Evolutionary conservation across 768 basidiomycete genomes (phyloP), one percentile per base, ranked within the genome.

Genomic region (Asterophora lycoperdoides): DNA sequence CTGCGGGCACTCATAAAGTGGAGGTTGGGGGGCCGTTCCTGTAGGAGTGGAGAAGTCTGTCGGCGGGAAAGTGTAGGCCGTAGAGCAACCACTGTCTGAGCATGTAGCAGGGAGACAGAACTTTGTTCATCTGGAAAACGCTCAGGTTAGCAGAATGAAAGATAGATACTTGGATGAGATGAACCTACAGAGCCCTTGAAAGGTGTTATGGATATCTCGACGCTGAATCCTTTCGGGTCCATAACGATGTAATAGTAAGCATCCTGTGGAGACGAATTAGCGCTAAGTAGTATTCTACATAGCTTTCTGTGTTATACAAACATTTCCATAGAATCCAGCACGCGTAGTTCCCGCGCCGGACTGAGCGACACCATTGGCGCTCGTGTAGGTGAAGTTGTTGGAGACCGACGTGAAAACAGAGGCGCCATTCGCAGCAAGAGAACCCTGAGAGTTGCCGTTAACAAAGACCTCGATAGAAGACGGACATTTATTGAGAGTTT

Each of bases 321-420:
- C 35, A 20, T 13, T 30, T 9, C 60, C 63, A 20, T 49, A 58
- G 34, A 64, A 64, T 2, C 58, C 63, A 8, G 63, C 63, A 17
- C 61, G 18, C 8, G 57, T 57, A 2, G 61, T 62, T 17, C 59
- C 63, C 38, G 49, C 48, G 2, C 61, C 61, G 13, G 52, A 51
- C 8, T 41, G 38, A 36, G 57, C 57, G 2, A 61, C 63, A 4
- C 56, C 54, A 43, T 62, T 62, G 14, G 56, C 59, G 17, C 60
- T 56, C 9, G 55, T 58, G 35, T 64, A 64, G 38, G 56, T 58
- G 51, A 58, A 64, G 6, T 41, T 40, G 29, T 61, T 55, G 11
- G 53, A 36, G 17, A 56, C 52, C 18, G 54, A 49, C 14, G 47
- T 43, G 2, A 51, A 56, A 3, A 49, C 56, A 1, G 41, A 41